These are phyloP conservation scores for Puccinia brachypodii DNA, from an alignment of 1,284 basidiomycete genomes.

Conservation along the genomic window DNA sequence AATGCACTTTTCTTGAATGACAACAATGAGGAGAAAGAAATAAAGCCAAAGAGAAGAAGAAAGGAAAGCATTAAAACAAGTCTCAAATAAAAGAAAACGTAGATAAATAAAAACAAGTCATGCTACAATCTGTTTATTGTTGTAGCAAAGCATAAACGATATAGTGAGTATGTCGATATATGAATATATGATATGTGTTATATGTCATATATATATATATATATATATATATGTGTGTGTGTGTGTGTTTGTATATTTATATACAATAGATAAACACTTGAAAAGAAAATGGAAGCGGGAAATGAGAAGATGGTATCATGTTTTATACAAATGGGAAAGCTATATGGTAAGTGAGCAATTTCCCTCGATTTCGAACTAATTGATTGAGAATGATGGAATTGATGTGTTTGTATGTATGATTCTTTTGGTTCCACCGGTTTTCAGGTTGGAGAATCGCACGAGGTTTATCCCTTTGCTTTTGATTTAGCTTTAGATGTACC, in stretches of 20 bases:
- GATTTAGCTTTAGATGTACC: constrained; percentile 25
- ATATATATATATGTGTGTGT: not conserved
- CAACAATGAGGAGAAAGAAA: no score
- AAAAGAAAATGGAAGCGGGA: not conserved
- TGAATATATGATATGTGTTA: no score
- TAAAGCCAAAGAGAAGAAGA: no score
- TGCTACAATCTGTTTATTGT: constrained; percentile 5
- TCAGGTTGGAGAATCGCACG: not conserved
- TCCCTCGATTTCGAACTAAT: constrained; percentile 8
- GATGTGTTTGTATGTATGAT: not conserved
- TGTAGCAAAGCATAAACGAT: constrained; percentile 8
- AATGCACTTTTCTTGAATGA: no score
- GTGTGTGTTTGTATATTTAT: not conserved
- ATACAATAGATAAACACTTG: not conserved
- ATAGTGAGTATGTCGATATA: not conserved
- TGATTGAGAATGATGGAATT: not conserved
- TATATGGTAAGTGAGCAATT: constrained; percentile 21
- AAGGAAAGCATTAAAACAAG: no score
- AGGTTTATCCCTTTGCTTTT: constrained; percentile 14
- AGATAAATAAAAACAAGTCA: not conserved
- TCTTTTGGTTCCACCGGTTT: no score
- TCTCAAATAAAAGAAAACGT: no score
- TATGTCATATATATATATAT: not conserved
- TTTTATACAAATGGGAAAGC: constrained; percentile 23
- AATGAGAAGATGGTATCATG: constrained; percentile 1